These are phyloP conservation scores for Cinnamomum chago DNA, from an alignment of 164 flowering plant genomes.

Conservation along the genomic window DNA sequence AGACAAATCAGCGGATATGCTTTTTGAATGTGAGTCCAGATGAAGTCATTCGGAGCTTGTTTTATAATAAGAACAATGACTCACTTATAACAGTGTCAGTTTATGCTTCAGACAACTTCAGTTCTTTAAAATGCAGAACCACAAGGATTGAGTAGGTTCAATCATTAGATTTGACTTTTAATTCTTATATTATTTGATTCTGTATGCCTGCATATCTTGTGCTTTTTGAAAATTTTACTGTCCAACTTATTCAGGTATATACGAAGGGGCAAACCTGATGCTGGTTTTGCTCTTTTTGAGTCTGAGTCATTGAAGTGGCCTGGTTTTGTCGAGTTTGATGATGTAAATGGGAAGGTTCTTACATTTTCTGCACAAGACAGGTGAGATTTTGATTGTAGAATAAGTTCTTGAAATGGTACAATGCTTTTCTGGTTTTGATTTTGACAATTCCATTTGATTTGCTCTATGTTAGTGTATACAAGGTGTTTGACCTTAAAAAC, in stretches of 20 bases:
- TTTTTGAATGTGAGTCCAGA: slow-evolving; percentile 87
- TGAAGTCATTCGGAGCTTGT: slow-evolving; percentile 95
- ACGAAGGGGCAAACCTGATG: slow-evolving; percentile 77
- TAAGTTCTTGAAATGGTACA: neutral
- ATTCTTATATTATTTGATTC: too few relatives aligned
- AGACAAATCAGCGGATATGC: slow-evolving; percentile 86
- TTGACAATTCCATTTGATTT: slow-evolving; percentile 8
- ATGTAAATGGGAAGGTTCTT: slow-evolving; percentile 94
- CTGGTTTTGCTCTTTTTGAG: slow-evolving; percentile 90
- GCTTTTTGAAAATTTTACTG: neutral
- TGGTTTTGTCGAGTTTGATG: slow-evolving; percentile 99
- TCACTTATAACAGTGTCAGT: slow-evolving; percentile 98
- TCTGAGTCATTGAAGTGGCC: slow-evolving; percentile 97
- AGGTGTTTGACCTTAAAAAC: slow-evolving; percentile 92
- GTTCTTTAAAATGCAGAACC: slow-evolving; percentile 95
- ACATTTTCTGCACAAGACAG: slow-evolving; percentile 93
- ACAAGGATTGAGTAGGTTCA: slow-evolving; percentile 87
- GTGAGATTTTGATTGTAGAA: slow-evolving; percentile 22
- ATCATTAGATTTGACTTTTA: neutral
- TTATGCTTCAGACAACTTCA: slow-evolving; percentile 98
- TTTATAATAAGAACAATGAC: slow-evolving; percentile 94
- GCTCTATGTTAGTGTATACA: slow-evolving; percentile 56
- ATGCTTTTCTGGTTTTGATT: neutral
- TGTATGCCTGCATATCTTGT: neutral
- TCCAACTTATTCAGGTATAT: slow-evolving; percentile 53